phyloP scores from a whole-genome alignment of 805 yeast species.

The Hanseniaspora thailandica region DNA sequence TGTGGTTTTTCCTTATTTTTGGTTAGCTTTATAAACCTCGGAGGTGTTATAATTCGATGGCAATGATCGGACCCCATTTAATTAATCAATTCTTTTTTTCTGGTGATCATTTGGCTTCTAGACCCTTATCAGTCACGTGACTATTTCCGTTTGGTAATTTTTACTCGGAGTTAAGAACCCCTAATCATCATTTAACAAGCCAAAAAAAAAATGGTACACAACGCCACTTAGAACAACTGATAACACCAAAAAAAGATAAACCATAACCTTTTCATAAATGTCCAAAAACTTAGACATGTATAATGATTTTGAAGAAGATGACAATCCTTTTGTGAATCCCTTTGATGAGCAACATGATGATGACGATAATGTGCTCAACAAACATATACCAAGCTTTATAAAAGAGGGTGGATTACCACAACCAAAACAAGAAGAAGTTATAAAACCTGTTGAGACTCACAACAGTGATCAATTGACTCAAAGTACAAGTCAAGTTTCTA shows the following conservation, averaged over 20 bases:
- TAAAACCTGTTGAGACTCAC: neutral
- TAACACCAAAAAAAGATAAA: neutral
- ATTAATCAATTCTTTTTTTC: no score
- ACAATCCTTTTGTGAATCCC: constrained; percentile 51
- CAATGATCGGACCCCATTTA: no score
- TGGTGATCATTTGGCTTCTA: neutral
- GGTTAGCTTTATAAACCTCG: no score
- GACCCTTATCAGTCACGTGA: neutral
- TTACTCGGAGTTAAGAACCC: neutral
- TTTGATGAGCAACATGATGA: constrained; percentile 14
- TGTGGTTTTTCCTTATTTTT: no score
- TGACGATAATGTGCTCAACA: constrained; percentile 11
- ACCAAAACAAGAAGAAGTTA: neutral
- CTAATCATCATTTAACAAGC: neutral
- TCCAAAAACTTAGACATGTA: constrained; percentile 28
- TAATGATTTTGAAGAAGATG: constrained; percentile 25
- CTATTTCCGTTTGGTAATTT: no score
- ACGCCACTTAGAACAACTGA: neutral
- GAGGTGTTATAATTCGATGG: no score
- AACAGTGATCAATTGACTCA: neutral
- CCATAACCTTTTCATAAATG: neutral
- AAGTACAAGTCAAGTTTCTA: no score
- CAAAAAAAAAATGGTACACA: neutral
- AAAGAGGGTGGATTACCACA: neutral
- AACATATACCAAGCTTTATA: constrained; percentile 11